Evolutionary conservation across 371 early-diverging fungal species (phyloP), one percentile per base, ranked within the genome.

Genomic region (Mucor ambiguus): DNA sequence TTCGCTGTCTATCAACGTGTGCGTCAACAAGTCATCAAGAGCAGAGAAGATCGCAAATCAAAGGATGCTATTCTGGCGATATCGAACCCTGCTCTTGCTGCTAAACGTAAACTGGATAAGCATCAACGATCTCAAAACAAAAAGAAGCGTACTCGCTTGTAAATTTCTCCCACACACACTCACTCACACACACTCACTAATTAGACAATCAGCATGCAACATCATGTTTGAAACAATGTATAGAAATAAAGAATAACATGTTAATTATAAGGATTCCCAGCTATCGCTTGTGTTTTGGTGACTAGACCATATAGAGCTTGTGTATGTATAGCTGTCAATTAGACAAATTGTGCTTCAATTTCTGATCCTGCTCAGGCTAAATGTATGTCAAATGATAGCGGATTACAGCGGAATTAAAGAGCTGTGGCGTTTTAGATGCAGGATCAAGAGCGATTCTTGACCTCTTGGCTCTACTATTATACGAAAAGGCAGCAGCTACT

Each of bases 1-100:
- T 85, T 92, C 59, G 71, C 74, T 12, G 84, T 88, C 1, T 92
- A 94, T 75, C 90, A 91, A 70, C 74, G 83, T 56, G 87, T 95
- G 20, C 91, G 93, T 46, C 78, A 82, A 61, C 82, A 85, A 67
- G 87, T 94, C 6, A 73, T 65, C 49, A 66, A 71, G 20, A 43
- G 59, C 5, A 71, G 72, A 74, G 60, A 71, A 71, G 44, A 77
- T 72, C 69, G 76, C 72, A 61, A 68, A 68, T 75, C 84, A 22
- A 81, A 91, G 64, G 79, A 88, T n/a, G 87, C 87, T 24, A 78
- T 92, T 43, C 46, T 69, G 48, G 70, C 78, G 12, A 61, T 78
- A 9, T 59, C 73, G 1, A 70, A 78, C 37, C 78, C 78, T 29
- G 59, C 70, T 32, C 49, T 78, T 0, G 71, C 73, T 32, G 78